Base-by-base conservation (phyloP, 2,329 filamentous ascomycete genomes). In the Fusarium temperatum region DNA sequence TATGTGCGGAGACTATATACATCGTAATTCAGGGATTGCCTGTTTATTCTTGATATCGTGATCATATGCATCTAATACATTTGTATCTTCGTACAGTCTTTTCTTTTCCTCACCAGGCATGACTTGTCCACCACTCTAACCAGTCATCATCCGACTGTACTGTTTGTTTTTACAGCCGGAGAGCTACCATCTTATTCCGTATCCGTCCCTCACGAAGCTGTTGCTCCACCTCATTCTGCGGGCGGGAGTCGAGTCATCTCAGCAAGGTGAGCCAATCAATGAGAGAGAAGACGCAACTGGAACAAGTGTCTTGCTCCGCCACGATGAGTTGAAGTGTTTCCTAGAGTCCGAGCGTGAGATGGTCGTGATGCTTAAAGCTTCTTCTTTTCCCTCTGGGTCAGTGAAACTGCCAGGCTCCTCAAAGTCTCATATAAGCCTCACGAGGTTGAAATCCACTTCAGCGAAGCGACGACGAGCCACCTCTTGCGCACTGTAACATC, bases 391-490 rank as follows among this genome's bases (percentile, higher is more conserved):
- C n/a, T 18, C 28, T 41, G 20, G 30, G 11, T 35, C 18, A 20
- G 13, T n/a, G 39, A 20, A 13, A 13, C 36, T 54, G 30, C 35
- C 20, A 24, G 30, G 18, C n/a, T 45, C 47, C n/a, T 35, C 38
- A 32, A 32, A 13, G 42, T 59, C 22, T n/a, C 17, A 53, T 44
- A 44, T 15, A 35, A 32, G 18, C 22, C 44, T 77, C 75, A 77
- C 28, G 70, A 63, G 47, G 51, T 66, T 47, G 71, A 61, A 39
- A 57, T 75, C 78, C 85, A 82, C 81, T 75, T 87, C 76, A 91
- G 77, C 65, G 88, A 82, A 8, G 85, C 88, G 63, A 93, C 84
- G 9, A 89, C 89, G n/a, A 93, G 83, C 92, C 92, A 94, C 72
- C 90, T 87, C 83, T 94, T 94, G 76, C 90, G 84, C 78, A 87